Base-by-base conservation (phyloP, 139 green algal genomes). In the Chlorella sp. region DNA sequence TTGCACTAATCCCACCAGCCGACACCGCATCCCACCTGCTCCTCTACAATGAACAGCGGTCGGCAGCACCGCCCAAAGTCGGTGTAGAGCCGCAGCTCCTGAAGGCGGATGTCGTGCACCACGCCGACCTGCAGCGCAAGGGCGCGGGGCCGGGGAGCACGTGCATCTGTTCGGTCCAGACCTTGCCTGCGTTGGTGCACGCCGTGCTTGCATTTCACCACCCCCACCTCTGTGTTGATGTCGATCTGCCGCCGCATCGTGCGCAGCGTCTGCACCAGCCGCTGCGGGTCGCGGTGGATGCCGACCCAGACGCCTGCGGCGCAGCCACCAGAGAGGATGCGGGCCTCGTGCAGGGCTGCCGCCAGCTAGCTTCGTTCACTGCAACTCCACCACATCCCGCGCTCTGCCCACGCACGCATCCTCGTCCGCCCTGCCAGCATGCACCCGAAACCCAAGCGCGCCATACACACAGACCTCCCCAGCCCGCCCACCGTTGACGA, bases 41-140 rank as follows among this genome's bases (percentile, higher is more conserved):
- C 83, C 64, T 97, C 87, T 36, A 98, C 93, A 51, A 99, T 96
- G 82, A 98, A 98, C 33, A 99, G 87, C 40, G 93, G 93, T 6
- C 93, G 86, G 61, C 80, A 94, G 67, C 88, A 92, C 36, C 93
- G 90, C n/a, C 93, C 93, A 31, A 83, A 92, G 75, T 98, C 93
- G 8, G 92, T 95, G 84, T 90, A 93, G 60, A 98, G 77, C 3
- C 93, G 84, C 73, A 98, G 84, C 90, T 98, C 93, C 59, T 93
- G 88, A 53, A 96, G 81, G 15, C 77, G 77, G 35, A 94, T 89
- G 87, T 98, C 93, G 67, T 96, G 91, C 68, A 98, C 93, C n/a
- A n/a, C n/a, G n/a, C n/a, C n/a, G n/a, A n/a, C n/a, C n/a, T n/a
- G n/a, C n/a, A n/a, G n/a, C n/a, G n/a, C n/a, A n/a, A n/a, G n/a